Percentiles rank a stretch among this genome's conserved stretches.
These are phyloP conservation scores for Podila clonocystis DNA, from an alignment of 192 early-diverging fungal species.

Conservation along the genomic window DNA sequence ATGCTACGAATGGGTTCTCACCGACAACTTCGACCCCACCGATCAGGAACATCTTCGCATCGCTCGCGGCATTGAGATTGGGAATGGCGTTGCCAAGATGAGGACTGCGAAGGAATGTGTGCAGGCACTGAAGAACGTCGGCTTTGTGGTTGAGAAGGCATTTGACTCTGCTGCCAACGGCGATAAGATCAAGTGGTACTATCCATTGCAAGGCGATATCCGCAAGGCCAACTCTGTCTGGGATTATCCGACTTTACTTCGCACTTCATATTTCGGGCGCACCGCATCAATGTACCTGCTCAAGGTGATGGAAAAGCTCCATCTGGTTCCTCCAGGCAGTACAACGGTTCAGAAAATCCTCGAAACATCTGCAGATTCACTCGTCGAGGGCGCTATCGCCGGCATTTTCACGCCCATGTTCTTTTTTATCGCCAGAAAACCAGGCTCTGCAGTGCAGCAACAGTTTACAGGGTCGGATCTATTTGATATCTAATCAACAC, in stretches of 20 bases:
- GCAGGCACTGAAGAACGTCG: conserved; percentile 82
- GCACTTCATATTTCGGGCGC: conserved; percentile 68
- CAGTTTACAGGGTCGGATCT: no score
- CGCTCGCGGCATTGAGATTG: conserved; percentile 86
- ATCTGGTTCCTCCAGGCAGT: conserved; percentile 86
- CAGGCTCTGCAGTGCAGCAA: conserved; percentile 8
- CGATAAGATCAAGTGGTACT: conserved; percentile 86
- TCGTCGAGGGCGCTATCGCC: conserved; percentile 79
- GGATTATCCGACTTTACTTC: conserved; percentile 57
- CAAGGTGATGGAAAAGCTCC: conserved; percentile 79
- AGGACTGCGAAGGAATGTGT: conserved; percentile 77
- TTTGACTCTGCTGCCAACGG: conserved; percentile 69
- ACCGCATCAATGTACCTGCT: conserved; percentile 81
- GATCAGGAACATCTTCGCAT: conserved; percentile 79
- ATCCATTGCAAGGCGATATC: conserved; percentile 75
- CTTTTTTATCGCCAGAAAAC: conserved; percentile 81
- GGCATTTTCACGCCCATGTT: conserved; percentile 97
- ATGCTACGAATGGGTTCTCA: conserved; percentile 96
- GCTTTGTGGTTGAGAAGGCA: conserved; percentile 83
- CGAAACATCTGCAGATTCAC: conserved; percentile 80
- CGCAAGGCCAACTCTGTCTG: conserved; percentile 57
- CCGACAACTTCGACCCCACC: conserved; percentile 84
- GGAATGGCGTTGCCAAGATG: conserved; percentile 91
- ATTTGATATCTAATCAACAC: no score
- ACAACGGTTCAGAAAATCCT: conserved; percentile 84